These are phyloP conservation scores for Phoma sp. DNA, from an alignment of 2,329 filamentous ascomycete species.

Conservation along the genomic window DNA sequence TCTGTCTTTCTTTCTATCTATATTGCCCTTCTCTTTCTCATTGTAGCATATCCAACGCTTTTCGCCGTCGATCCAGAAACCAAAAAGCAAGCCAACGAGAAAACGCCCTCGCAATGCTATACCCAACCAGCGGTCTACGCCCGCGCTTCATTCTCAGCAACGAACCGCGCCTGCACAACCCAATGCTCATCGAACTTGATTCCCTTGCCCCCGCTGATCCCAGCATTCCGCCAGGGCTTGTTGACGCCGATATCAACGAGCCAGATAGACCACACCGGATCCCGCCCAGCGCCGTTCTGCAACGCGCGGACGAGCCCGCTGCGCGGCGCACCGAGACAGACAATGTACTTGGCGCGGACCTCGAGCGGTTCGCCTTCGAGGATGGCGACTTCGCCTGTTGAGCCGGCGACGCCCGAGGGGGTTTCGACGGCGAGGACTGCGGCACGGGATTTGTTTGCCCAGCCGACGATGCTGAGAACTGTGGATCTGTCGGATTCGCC, in stretches of 20 bases:
- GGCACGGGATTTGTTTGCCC: slow-evolving; percentile 87
- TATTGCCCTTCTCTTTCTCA: neutral
- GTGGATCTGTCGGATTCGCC: slow-evolving; percentile 81
- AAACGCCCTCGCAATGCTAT: slow-evolving; percentile 34
- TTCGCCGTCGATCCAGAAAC: neutral
- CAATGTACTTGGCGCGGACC: slow-evolving; percentile 80
- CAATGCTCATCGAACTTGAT: slow-evolving; percentile 89
- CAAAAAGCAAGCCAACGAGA: too few species aligned
- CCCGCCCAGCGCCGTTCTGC: slow-evolving; percentile 61
- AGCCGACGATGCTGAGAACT: slow-evolving; percentile 88
- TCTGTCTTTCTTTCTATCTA: too few species aligned
- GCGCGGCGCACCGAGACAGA: slow-evolving; percentile 86
- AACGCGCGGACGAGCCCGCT: slow-evolving; percentile 81
- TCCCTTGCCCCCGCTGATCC: slow-evolving; percentile 79
- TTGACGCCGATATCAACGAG: slow-evolving; percentile 89
- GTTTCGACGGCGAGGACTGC: slow-evolving; percentile 88
- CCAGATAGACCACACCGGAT: slow-evolving; percentile 74
- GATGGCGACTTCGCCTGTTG: slow-evolving; percentile 64
- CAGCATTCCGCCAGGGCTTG: slow-evolving; percentile 83
- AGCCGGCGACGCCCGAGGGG: slow-evolving; percentile 85
- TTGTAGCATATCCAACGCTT: slow-evolving; percentile 6
- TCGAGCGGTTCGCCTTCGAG: slow-evolving; percentile 79
- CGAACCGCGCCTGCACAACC: slow-evolving; percentile 72
- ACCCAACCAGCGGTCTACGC: slow-evolving; percentile 5
- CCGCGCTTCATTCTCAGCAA: slow-evolving; percentile 23